Evolutionary conservation across 1,139 yeast species (phyloP).

Genomic region (Pichia sp.): DNA sequence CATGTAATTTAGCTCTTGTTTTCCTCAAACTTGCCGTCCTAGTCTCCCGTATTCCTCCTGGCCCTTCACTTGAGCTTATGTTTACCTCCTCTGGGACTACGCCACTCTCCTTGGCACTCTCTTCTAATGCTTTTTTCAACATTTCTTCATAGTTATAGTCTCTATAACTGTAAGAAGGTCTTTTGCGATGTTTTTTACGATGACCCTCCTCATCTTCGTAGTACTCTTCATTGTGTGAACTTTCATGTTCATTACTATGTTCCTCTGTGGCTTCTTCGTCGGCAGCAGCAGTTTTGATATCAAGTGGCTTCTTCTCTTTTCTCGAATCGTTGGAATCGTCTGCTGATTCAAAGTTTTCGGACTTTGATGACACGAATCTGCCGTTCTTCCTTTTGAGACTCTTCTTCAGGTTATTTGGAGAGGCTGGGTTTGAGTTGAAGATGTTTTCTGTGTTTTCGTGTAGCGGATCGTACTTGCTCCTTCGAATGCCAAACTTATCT

Average conservation of each 20-base stretch:
- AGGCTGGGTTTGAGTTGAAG: neutral
- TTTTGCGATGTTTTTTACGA: constrained; percentile 26
- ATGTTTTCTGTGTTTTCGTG: constrained; percentile 16
- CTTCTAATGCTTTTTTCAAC: constrained; percentile 65
- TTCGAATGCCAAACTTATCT: constrained; percentile 32
- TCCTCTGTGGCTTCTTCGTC: constrained; percentile 1
- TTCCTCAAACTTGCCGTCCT: constrained; percentile 8
- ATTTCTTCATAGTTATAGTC: constrained; percentile 60
- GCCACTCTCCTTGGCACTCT: constrained; percentile 54
- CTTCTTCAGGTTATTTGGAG: constrained; percentile 29
- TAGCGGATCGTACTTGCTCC: constrained; percentile 47
- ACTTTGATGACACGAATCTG: neutral
- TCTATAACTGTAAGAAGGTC: constrained; percentile 36
- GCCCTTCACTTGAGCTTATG: constrained; percentile 22
- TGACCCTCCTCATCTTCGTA: constrained; percentile 18
- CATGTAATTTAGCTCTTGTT: constrained; percentile 7
- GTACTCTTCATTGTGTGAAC: constrained; percentile 4
- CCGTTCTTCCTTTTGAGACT: constrained; percentile 25
- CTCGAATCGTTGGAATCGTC: neutral
- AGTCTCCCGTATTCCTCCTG: constrained; percentile 10
- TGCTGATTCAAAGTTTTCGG: constrained; percentile 1
- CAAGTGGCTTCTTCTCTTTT: neutral
- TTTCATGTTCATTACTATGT: constrained; percentile 10
- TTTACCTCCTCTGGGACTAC: constrained; percentile 33
- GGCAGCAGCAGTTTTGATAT: neutral